Evolutionary conservation across 148 eudicot genomes (phyloP).

Genomic region (Agrostemma githago): DNA sequence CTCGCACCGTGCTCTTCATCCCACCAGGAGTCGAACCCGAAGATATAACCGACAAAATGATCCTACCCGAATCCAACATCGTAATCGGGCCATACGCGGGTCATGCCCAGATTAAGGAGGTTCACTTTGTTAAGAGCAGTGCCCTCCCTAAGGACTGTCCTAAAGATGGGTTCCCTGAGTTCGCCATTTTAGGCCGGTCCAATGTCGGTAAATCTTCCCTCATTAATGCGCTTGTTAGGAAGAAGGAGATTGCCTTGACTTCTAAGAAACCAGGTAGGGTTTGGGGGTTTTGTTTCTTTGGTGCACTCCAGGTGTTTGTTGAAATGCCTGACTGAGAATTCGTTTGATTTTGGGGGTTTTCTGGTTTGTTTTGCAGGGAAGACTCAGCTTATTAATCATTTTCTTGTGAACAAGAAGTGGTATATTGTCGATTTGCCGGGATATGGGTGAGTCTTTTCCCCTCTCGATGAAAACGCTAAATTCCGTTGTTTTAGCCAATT

Average conservation of each 20-base stretch:
- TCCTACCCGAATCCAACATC: conserved; percentile 75
- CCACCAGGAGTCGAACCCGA: conserved; percentile 78
- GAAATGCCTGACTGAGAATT: neutral
- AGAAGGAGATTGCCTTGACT: conserved; percentile 81
- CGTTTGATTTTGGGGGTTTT: neutral
- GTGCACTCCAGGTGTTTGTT: conserved; percentile 32
- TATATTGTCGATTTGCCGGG: conserved; percentile 97
- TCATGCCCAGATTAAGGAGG: conserved; percentile 76
- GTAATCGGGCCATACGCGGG: conserved; percentile 80
- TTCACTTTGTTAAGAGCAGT: conserved; percentile 74
- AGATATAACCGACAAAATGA: conserved; percentile 55
- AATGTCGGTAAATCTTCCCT: conserved; percentile 94
- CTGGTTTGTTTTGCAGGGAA: conserved; percentile 53
- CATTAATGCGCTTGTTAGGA: conserved; percentile 63
- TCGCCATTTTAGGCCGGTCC: conserved; percentile 85
- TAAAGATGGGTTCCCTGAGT: conserved; percentile 63
- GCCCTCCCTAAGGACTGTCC: conserved; percentile 71
- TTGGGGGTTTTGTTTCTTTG: neutral
- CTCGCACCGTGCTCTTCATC: conserved; percentile 48
- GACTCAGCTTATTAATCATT: conserved; percentile 95
- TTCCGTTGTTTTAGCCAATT: neutral
- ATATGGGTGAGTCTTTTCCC: conserved; percentile 59
- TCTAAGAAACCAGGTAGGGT: conserved; percentile 78
- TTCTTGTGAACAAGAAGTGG: conserved; percentile 84
- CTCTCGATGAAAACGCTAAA: neutral